Conservation (phyloP, 2,329 filamentous ascomycete genomes). For the Colletotrichum orchidophilum region DNA sequence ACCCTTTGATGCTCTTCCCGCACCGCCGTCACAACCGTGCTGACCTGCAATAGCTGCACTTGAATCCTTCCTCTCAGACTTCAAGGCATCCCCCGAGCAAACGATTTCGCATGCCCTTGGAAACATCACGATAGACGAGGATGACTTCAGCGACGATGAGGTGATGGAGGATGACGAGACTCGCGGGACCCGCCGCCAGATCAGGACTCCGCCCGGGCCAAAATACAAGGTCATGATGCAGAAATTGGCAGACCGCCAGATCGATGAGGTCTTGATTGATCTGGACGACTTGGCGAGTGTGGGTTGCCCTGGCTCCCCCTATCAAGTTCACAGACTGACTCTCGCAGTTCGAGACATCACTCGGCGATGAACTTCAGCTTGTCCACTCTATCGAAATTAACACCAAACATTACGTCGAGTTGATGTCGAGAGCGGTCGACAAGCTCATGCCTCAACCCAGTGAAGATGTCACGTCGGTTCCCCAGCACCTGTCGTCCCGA, state of each 20-base stretch:
- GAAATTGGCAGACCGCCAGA: constrained; percentile 82
- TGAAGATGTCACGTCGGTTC: constrained; percentile 75
- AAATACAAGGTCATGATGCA: constrained; percentile 94
- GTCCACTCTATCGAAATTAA: constrained; percentile 89
- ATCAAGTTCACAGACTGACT: constrained; percentile 40
- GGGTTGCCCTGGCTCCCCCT: constrained; percentile 76
- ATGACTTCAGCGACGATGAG: constrained; percentile 88
- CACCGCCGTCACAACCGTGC: constrained; percentile 32
- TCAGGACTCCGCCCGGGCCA: constrained; percentile 68
- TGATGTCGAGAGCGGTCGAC: constrained; percentile 89
- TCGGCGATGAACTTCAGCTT: constrained; percentile 75
- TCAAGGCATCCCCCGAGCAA: constrained; percentile 80
- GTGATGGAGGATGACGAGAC: constrained; percentile 87
- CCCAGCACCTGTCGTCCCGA: not conserved
- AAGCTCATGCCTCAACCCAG: constrained; percentile 83
- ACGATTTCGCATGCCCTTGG: constrained; percentile 84
- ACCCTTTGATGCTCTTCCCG: constrained; percentile 25
- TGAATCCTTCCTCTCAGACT: constrained; percentile 85
- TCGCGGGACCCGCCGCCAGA: constrained; percentile 53
- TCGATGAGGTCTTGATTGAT: constrained; percentile 84
- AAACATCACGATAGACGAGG: constrained; percentile 85
- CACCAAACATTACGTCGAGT: constrained; percentile 94
- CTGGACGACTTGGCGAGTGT: constrained; percentile 86
- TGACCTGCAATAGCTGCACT: constrained; percentile 71
- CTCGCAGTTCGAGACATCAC: constrained; percentile 76